A percentile compares a stretch with the other conserved stretches of the same genome.
Conservation (phyloP, 2,329 filamentous ascomycete species). For the Cladosporium sp. region DNA sequence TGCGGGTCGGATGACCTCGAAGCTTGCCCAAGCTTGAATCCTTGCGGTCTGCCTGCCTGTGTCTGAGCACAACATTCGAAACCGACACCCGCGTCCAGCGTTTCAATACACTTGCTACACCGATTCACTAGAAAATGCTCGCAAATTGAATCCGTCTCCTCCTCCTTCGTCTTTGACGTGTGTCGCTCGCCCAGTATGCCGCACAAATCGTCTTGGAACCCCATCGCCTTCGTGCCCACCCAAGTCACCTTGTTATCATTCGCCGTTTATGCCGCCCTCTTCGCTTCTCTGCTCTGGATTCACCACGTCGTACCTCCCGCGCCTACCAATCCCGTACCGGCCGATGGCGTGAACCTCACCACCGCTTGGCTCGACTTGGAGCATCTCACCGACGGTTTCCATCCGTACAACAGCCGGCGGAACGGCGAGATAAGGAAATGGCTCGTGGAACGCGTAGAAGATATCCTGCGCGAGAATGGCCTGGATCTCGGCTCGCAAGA, state of each 20-base stretch:
- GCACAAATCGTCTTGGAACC: constrained; percentile 29
- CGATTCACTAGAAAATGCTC: not conserved
- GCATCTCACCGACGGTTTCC: constrained; percentile 67
- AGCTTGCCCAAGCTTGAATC: not conserved
- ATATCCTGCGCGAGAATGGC: constrained; percentile 63
- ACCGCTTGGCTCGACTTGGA: constrained; percentile 86
- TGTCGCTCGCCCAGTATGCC: constrained; percentile 11
- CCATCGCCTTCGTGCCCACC: constrained; percentile 70
- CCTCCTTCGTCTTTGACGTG: not conserved
- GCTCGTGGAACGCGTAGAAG: constrained; percentile 65
- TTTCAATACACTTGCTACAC: not conserved
- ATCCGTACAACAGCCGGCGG: constrained; percentile 81
- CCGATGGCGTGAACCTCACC: constrained; percentile 68
- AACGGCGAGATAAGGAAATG: constrained; percentile 80
- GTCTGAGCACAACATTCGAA: not conserved
- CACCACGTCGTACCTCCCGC: constrained; percentile 65
- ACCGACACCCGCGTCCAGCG: not conserved
- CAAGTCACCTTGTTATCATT: constrained; percentile 79
- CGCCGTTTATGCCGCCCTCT: constrained; percentile 70
- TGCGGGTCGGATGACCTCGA: not conserved
- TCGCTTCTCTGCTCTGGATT: constrained; percentile 67
- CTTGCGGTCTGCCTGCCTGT: not conserved
- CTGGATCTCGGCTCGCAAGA: constrained; percentile 1
- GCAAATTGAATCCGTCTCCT: not conserved
- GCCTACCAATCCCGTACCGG: constrained; percentile 51